Conservation (phyloP, 352 stramenopile species). For the Hyaloperonospora brassicae region DNA sequence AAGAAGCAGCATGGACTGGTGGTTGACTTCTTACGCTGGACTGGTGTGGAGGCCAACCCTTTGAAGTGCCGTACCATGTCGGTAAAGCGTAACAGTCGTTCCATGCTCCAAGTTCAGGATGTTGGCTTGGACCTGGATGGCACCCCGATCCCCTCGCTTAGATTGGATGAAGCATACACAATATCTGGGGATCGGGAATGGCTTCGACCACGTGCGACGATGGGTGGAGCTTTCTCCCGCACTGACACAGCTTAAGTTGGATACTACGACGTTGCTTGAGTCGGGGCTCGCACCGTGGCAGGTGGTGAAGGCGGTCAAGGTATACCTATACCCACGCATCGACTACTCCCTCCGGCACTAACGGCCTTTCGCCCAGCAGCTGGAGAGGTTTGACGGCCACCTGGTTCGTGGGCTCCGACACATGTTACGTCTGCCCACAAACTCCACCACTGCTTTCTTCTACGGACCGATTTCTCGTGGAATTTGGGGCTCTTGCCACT, state of each 20-base stretch:
- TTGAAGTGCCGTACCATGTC: constrained; percentile 5
- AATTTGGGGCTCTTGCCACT: constrained; percentile 1
- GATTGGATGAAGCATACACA: neutral
- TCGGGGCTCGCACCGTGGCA: constrained; percentile 1
- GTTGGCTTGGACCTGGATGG: neutral
- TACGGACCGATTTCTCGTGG: constrained; percentile 8
- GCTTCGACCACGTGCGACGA: too few species aligned
- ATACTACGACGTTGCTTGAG: constrained; percentile 2
- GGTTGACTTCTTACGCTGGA: constrained; percentile 5
- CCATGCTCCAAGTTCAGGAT: neutral
- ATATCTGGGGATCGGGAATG: constrained; percentile 5
- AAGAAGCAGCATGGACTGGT: constrained; percentile 6
- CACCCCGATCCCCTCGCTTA: neutral
- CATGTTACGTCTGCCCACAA: neutral
- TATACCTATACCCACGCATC: too few species aligned
- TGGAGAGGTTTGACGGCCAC: neutral
- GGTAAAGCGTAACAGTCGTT: neutral
- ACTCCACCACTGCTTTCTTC: constrained; percentile 7
- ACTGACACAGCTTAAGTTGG: constrained; percentile 4
- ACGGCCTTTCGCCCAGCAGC: too few species aligned
- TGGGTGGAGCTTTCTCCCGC: too few species aligned
- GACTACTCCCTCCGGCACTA: too few species aligned
- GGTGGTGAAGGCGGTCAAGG: neutral
- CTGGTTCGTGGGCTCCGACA: neutral
- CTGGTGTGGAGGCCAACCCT: constrained; percentile 5